phyloP scores from a whole-genome alignment of 768 basidiomycete species.

The Suillus fuscotomentosus region DNA sequence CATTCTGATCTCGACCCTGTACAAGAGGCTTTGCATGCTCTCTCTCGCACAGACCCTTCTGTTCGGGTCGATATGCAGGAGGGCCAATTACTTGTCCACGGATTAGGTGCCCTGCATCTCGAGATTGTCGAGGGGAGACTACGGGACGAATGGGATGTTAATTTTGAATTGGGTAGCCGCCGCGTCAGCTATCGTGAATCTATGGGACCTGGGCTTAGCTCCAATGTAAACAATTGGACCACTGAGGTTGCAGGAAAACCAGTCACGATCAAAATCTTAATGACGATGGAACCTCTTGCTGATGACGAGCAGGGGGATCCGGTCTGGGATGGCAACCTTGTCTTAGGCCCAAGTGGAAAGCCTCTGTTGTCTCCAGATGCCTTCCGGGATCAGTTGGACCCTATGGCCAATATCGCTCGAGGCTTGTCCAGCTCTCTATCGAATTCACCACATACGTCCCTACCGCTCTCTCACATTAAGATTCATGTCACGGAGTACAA shows the following conservation, averaged over 20 bases:
- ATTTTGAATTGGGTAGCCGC: conserved; percentile 74
- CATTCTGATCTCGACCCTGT: conserved; percentile 78
- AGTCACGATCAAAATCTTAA: conserved; percentile 46
- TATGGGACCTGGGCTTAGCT: conserved; percentile 32
- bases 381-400: conserved; percentile 40
- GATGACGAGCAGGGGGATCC: conserved; percentile 62
- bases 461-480: conserved; percentile 64
- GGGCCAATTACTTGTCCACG: conserved; percentile 81
- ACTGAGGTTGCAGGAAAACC: conserved; percentile 62
- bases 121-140: conserved; percentile 86
- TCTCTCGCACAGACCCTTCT: conserved; percentile 88
- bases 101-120: conserved; percentile 83
- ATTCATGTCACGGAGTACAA: conserved; percentile 50
- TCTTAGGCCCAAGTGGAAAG: conserved; percentile 53
- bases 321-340: conserved; percentile 75
- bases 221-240: conserved; percentile 48
- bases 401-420: conserved; percentile 55
- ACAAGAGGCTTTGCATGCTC: conserved; percentile 66
- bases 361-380: conserved; percentile 53
- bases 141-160: conserved; percentile 73
- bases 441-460: conserved; percentile 74
- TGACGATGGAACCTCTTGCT: conserved; percentile 54
- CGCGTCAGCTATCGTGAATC: conserved; percentile 82
- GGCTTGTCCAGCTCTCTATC: conserved; percentile 73
- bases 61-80: conserved; percentile 78